Percentiles rank a stretch among this genome's conserved stretches.
phyloP scores from a whole-genome alignment of 2,329 filamentous ascomycete genomes.

The Aurifilum marmelostoma region DNA sequence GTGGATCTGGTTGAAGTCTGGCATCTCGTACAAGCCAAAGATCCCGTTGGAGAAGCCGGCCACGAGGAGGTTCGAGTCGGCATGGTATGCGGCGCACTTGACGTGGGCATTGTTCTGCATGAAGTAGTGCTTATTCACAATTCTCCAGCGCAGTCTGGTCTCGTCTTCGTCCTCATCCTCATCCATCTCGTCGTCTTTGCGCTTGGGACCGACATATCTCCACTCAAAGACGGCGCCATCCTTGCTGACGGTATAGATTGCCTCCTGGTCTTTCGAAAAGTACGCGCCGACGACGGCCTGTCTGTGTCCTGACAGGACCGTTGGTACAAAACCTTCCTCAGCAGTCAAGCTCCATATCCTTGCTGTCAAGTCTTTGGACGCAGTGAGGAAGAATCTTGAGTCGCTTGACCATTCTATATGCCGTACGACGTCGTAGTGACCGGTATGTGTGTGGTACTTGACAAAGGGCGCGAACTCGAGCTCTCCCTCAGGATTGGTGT shows the following conservation, averaged over 20 bases:
- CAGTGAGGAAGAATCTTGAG: conserved; percentile 90
- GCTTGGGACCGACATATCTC: conserved; percentile 73
- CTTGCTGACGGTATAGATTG: conserved; percentile 93
- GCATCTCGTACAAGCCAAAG: conserved; percentile 94
- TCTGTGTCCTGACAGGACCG: conserved; percentile 86
- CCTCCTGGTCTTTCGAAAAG: conserved; percentile 94
- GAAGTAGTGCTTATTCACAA: conserved; percentile 90
- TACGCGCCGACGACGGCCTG: conserved; percentile 93
- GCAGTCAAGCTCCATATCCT: conserved; percentile 92
- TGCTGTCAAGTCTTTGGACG: conserved; percentile 89
- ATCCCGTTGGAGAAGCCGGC: conserved; percentile 94
- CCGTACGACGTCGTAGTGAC: conserved; percentile 85
- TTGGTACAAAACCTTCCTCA: conserved; percentile 87
- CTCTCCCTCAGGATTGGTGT: conserved; percentile 75
- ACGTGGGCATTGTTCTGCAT: conserved; percentile 87
- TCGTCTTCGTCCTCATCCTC: conserved; percentile 63
- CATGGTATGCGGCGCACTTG: conserved; percentile 87
- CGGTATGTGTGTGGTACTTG: conserved; percentile 80
- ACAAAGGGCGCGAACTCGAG: conserved; percentile 96
- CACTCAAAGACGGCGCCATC: conserved; percentile 96
- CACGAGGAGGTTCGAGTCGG: conserved; percentile 87
- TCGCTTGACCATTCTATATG: conserved; percentile 95
- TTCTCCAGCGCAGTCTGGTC: conserved; percentile 81
- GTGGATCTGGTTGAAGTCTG: conserved; percentile 94
- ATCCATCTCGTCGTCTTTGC: conserved; percentile 63